phyloP scores from a whole-genome alignment of 768 basidiomycete genomes.

The Trametes coccinea region DNA sequence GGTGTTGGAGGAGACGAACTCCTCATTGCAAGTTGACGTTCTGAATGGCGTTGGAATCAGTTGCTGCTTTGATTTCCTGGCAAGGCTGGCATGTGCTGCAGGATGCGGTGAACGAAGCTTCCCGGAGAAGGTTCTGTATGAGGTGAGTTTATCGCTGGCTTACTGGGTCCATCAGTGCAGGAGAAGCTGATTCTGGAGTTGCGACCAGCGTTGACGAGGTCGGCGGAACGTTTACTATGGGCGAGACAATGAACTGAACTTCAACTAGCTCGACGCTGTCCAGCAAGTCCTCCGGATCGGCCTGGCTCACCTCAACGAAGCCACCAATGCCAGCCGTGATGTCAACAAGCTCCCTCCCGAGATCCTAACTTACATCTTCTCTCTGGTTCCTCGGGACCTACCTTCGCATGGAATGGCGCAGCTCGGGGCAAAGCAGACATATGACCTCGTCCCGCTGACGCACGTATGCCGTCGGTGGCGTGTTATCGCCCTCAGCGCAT shows the following conservation, averaged over 20 bases:
- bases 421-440: not conserved
- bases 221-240: not conserved
- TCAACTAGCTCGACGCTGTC: not conserved
- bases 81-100: not conserved
- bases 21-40: no score
- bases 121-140: not conserved
- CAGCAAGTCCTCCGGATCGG: not conserved
- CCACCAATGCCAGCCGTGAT: not conserved
- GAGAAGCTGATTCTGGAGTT: not conserved
- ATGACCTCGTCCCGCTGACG: slow-evolving; percentile 18
- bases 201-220: slow-evolving; percentile 8
- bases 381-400: not conserved
- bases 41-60: no score
- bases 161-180: no score
- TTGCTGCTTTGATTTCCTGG: not conserved
- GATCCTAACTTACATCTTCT: slow-evolving; percentile 17
- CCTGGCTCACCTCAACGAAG: slow-evolving; percentile 2
- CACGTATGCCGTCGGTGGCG: slow-evolving; percentile 25
- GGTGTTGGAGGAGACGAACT: no score
- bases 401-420: not conserved
- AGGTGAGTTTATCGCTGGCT: not conserved
- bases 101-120: not conserved
- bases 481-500: slow-evolving; percentile 9
- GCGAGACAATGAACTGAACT: not conserved
- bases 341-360: slow-evolving; percentile 19